A percentile compares a stretch with the other conserved stretches of the same genome.
These are phyloP conservation scores for Filobasidium floriforme DNA, from an alignment of 768 basidiomycete species.

Conservation along the genomic window DNA sequence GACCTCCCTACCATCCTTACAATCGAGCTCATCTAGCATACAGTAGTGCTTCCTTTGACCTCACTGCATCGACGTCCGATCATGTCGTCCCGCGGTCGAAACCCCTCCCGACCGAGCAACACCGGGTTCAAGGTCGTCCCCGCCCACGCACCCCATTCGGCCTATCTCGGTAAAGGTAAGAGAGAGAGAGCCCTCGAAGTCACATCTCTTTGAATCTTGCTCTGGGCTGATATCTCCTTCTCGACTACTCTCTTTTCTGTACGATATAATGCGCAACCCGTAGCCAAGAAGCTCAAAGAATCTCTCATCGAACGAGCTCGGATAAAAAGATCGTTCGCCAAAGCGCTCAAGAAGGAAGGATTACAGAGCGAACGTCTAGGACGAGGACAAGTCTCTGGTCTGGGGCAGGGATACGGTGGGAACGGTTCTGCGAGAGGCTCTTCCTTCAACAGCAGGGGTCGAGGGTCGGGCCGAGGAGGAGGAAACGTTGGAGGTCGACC, in stretches of 20 bases:
- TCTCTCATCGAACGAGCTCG: slow-evolving; percentile 41
- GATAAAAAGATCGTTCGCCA: slow-evolving; percentile 51
- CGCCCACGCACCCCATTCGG: slow-evolving; percentile 40
- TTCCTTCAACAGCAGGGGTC: too few relatives aligned
- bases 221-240: background rate
- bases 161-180: slow-evolving; percentile 46
- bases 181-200: background rate
- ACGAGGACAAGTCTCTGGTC: too few relatives aligned
- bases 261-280: too few relatives aligned
- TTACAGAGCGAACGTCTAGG: slow-evolving; percentile 62
- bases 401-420: too few relatives aligned
- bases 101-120: background rate
- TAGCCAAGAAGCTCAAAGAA: slow-evolving; percentile 45
- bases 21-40: too few relatives aligned
- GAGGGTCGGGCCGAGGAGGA: slow-evolving; percentile 8
- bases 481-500: slow-evolving; percentile 11
- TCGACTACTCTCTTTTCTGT: background rate
- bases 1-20: too few relatives aligned
- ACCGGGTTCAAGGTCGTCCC: slow-evolving; percentile 44
- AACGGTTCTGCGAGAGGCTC: too few relatives aligned
- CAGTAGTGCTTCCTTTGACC: background rate
- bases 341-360: slow-evolving; percentile 72
- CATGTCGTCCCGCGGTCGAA: slow-evolving; percentile 7
- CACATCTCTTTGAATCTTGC: background rate
- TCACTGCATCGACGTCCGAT: background rate